These are phyloP conservation scores for Aureobasidium zeae DNA, from an alignment of 2,329 filamentous ascomycete genomes.

Conservation along the genomic window DNA sequence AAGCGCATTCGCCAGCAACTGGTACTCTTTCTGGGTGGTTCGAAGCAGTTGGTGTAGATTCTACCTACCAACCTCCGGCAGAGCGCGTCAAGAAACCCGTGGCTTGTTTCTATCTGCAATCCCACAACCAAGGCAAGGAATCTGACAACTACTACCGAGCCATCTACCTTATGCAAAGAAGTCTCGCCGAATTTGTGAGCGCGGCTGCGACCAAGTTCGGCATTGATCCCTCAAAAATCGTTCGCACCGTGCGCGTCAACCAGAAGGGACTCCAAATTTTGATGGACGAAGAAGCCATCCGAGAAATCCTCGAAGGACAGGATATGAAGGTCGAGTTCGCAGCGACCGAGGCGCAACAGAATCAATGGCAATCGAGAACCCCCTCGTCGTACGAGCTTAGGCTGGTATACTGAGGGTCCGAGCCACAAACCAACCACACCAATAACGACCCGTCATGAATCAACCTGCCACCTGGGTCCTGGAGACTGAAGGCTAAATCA, in stretches of 20 bases:
- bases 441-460: slow-evolving; percentile 12
- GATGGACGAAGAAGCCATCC: slow-evolving; percentile 82
- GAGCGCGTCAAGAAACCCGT: slow-evolving; percentile 65
- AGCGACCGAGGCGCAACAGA: slow-evolving; percentile 40
- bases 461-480: slow-evolving; percentile 11
- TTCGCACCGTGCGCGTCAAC: slow-evolving; percentile 63
- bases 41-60: slow-evolving; percentile 83
- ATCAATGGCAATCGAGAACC: slow-evolving; percentile 36
- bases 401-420: slow-evolving; percentile 35
- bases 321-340: slow-evolving; percentile 71
- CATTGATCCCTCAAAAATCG: slow-evolving; percentile 62
- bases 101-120: slow-evolving; percentile 78
- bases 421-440: not conserved
- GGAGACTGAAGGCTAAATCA: slow-evolving; percentile 14
- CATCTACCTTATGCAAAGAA: slow-evolving; percentile 73
- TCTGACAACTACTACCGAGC: slow-evolving; percentile 65
- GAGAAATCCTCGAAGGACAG: slow-evolving; percentile 77
- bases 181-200: slow-evolving; percentile 61
- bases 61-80: slow-evolving; percentile 67
- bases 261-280: slow-evolving; percentile 70
- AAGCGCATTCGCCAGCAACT: slow-evolving; percentile 47
- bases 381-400: slow-evolving; percentile 41
- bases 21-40: slow-evolving; percentile 73
- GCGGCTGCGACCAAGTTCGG: slow-evolving; percentile 71
- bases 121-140: slow-evolving; percentile 41